Evolutionary conservation across 164 flowering plant genomes (phyloP).

Genomic region (Euptelea pleiosperma): DNA sequence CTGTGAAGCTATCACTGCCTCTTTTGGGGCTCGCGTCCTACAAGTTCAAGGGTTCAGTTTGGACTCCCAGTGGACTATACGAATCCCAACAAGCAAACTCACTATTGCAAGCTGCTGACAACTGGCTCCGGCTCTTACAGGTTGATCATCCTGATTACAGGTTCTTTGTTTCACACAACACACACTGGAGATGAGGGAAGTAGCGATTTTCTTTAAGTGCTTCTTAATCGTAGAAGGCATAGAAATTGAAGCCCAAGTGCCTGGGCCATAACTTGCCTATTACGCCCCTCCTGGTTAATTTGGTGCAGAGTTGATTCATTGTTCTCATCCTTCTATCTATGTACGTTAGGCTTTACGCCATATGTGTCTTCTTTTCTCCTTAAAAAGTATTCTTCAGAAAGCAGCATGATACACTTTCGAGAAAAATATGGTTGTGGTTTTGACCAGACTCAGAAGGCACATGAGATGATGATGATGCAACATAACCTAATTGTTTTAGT

Average conservation of each 20-base stretch:
- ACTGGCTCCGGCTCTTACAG: conserved; percentile 50
- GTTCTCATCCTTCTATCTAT: conserved; percentile 1
- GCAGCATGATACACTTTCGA: too few relatives aligned
- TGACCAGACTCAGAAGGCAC: neutral
- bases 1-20: conserved; percentile 46
- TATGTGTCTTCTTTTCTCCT: neutral
- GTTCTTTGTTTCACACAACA: conserved; percentile 49
- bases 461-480: neutral
- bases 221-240: too few relatives aligned
- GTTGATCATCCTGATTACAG: conserved; percentile 60
- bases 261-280: neutral
- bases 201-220: conserved; percentile 2
- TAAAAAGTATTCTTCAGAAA: neutral
- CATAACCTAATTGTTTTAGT: too few relatives aligned
- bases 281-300: neutral
- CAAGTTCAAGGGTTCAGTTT: conserved; percentile 55
- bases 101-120: conserved; percentile 52
- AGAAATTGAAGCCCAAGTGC: neutral
- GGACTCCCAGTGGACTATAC: conserved; percentile 34
- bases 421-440: neutral
- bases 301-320: conserved; percentile 5
- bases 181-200: conserved; percentile 31
- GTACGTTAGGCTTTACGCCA: neutral
- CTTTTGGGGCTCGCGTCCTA: conserved; percentile 76
- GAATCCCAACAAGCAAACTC: conserved; percentile 45